Evolutionary conservation across 163 green algal genomes (phyloP).

Genomic region (Smithsoniella earleae): DNA sequence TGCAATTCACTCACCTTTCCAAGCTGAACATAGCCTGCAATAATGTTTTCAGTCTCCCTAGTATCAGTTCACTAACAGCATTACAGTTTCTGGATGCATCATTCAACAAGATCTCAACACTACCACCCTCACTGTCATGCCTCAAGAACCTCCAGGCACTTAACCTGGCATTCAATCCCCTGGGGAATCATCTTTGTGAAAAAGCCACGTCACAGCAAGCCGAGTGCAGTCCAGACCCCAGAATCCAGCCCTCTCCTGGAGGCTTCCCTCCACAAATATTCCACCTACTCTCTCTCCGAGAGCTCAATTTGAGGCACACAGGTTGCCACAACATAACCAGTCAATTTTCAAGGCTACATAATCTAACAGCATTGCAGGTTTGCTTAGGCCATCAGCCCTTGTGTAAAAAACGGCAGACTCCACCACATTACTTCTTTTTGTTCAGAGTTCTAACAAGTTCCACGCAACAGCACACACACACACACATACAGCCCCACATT

Average conservation of each 20-base stretch:
- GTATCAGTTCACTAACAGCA: constrained; percentile 30
- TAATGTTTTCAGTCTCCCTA: constrained; percentile 34
- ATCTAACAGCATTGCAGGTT: background rate
- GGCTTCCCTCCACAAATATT: no score
- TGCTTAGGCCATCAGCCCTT: no score
- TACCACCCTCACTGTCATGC: constrained; percentile 23
- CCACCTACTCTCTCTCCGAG: background rate
- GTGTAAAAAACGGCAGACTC: no score
- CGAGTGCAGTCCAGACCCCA: no score
- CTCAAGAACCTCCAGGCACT: constrained; percentile 45
- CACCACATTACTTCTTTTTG: no score
- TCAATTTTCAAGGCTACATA: background rate
- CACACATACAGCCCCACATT: background rate
- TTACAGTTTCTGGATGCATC: constrained; percentile 48
- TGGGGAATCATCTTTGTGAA: no score
- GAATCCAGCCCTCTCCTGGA: no score
- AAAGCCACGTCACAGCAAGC: no score
- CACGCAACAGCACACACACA: no score
- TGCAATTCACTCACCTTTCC: background rate
- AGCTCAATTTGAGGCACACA: background rate
- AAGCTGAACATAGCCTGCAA: constrained; percentile 52
- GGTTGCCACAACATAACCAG: background rate
- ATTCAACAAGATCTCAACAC: constrained; percentile 40
- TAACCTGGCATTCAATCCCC: constrained; percentile 59
- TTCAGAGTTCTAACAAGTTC: background rate